Evolutionary conservation across 257 asterid genomes (phyloP).

Genomic region (Lantana camara): DNA sequence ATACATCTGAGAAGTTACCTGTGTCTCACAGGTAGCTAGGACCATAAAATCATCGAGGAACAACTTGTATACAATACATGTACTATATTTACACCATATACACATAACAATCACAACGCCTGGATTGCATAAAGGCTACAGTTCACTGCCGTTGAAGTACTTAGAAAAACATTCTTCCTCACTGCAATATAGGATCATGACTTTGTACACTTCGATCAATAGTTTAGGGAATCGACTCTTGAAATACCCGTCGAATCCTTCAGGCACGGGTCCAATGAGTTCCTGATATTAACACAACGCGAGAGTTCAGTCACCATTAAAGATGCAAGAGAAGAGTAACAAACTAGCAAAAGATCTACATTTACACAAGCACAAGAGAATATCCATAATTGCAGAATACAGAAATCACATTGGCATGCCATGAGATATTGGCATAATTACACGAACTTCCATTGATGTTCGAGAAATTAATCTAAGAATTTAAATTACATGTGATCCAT

Average conservation of each 20-base stretch:
- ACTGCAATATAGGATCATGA: conserved; percentile 54
- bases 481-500: no score
- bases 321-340: background rate
- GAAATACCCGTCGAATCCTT: conserved; percentile 85
- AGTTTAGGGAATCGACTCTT: conserved; percentile 74
- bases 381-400: no score
- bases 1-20: no score
- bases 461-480: no score
- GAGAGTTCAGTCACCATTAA: conserved; percentile 1
- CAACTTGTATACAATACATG: conserved; percentile 22
- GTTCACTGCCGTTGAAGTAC: conserved; percentile 51
- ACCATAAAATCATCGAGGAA: background rate
- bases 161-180: conserved; percentile 64
- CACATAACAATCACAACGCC: conserved; percentile 15
- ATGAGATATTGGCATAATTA: no score
- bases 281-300: conserved; percentile 49
- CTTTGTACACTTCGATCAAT: conserved; percentile 78
- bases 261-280: conserved; percentile 76
- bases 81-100: conserved; percentile 6
- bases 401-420: no score
- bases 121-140: conserved; percentile 17
- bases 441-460: no score
- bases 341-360: no score
- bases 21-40: no score
- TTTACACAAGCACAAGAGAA: no score